These are phyloP conservation scores for Sordaria brevicollis DNA, from an alignment of 495 filamentous ascomycete genomes.

Conservation along the genomic window DNA sequence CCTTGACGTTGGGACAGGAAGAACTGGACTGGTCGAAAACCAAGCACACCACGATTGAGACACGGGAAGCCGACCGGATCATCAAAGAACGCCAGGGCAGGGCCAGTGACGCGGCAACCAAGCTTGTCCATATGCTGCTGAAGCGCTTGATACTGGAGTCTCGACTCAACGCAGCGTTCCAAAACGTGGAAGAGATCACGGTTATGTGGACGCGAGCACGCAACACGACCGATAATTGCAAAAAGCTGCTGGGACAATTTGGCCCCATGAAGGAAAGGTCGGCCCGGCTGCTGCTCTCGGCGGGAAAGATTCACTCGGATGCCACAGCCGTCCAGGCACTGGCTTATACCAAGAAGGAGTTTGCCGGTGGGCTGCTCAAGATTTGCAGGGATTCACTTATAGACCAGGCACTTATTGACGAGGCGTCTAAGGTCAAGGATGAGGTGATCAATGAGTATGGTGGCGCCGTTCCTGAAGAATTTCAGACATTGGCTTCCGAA, in stretches of 20 bases:
- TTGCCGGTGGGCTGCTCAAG: not conserved
- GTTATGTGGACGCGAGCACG: not conserved
- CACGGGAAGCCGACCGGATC: not conserved
- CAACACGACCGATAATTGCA: not conserved
- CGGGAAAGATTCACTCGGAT: not conserved
- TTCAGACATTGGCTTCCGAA: not conserved
- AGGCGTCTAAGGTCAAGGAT: not conserved
- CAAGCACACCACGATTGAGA: too few species aligned
- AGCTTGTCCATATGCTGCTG: not conserved
- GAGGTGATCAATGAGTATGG: not conserved
- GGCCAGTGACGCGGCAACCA: not conserved
- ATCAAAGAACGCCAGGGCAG: not conserved
- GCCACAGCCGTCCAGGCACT: not conserved
- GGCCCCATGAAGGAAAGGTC: not conserved
- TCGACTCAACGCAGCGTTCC: not conserved
- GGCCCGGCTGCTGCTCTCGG: not conserved
- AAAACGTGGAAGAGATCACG: not conserved
- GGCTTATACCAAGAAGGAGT: not conserved
- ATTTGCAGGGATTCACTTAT: not conserved
- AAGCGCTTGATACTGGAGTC: not conserved
- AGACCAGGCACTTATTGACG: not conserved
- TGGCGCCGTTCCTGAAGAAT: not conserved
- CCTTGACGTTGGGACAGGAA: too few species aligned
- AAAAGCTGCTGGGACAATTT: not conserved
- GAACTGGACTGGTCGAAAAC: too few species aligned